phyloP scores from a whole-genome alignment of 192 early-diverging fungal species.

The Haplosporangium gracile region DNA sequence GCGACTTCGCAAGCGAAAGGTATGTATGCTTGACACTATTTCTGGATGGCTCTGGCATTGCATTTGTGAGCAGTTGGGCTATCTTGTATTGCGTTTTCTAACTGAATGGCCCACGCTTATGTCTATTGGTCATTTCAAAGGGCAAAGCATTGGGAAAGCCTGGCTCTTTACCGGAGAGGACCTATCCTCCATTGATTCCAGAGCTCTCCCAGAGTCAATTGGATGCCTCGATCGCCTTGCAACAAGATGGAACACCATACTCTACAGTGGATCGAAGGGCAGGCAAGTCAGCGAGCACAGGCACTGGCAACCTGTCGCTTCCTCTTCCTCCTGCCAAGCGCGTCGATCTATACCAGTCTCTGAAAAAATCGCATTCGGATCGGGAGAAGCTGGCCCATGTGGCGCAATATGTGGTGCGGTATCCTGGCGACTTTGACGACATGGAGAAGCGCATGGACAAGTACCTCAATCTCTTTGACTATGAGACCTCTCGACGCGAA shows the following conservation, averaged over 20 bases:
- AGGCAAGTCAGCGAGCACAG: background rate
- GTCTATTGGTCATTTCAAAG: background rate
- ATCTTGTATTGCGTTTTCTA: background rate
- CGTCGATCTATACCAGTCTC: conserved; percentile 27
- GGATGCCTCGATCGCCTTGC: background rate
- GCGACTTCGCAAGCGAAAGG: conserved; percentile 58
- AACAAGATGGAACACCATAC: conserved; percentile 16
- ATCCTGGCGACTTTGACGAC: conserved; percentile 27
- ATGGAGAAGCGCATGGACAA: conserved; percentile 35
- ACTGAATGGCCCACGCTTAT: background rate
- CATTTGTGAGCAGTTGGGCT: background rate
- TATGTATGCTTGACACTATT: conserved; percentile 17
- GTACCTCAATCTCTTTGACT: conserved; percentile 59
- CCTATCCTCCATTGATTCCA: conserved; percentile 14
- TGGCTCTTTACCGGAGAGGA: conserved; percentile 51
- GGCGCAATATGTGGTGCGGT: conserved; percentile 26
- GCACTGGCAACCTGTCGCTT: background rate
- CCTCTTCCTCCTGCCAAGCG: background rate
- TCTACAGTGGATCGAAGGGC: conserved; percentile 1
- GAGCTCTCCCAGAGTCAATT: conserved; percentile 23
- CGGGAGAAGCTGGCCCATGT: conserved; percentile 35
- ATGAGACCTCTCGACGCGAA: conserved; percentile 50
- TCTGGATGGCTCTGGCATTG: background rate
- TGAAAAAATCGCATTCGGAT: conserved; percentile 33
- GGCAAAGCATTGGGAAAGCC: conserved; percentile 14